Conservation (phyloP, 306 rosid genomes). For the Sindora glabra region DNA sequence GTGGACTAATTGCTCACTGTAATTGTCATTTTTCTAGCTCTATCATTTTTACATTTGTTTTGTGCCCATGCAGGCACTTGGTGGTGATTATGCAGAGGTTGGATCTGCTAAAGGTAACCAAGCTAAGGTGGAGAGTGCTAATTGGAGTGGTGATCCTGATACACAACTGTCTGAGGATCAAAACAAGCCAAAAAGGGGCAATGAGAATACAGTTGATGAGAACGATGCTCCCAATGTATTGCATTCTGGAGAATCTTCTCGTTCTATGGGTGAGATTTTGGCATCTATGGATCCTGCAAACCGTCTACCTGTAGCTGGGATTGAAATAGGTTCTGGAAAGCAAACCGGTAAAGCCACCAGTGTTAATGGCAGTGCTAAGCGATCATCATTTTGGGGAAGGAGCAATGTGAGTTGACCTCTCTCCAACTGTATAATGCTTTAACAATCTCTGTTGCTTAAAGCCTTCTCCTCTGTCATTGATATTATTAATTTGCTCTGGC, state of each 20-base stretch:
- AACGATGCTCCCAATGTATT: conserved; percentile 47
- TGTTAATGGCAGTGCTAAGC: conserved; percentile 48
- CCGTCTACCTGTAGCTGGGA: conserved; percentile 35
- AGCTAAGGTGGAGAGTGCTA: conserved; percentile 46
- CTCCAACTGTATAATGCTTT: too few species aligned
- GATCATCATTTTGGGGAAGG: conserved; percentile 95
- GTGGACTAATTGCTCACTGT: too few species aligned
- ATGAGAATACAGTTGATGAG: conserved; percentile 41
- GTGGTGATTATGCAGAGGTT: conserved; percentile 73
- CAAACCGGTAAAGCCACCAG: conserved; percentile 54
- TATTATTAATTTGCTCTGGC: too few species aligned
- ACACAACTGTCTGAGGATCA: conserved; percentile 46
- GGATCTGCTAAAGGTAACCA: conserved; percentile 73
- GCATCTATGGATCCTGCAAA: conserved; percentile 72
- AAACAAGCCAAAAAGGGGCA: conserved; percentile 45
- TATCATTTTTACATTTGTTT: conserved; percentile 2
- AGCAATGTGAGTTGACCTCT: conserved; percentile 72
- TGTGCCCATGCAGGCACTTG: conserved; percentile 50
- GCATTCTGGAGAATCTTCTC: conserved; percentile 59
- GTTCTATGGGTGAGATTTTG: conserved; percentile 88
- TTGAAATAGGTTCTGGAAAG: conserved; percentile 61
- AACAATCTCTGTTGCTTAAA: too few species aligned
- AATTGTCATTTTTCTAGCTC: too few species aligned
- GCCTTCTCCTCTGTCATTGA: conserved; percentile 6
- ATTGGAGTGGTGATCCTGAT: conserved; percentile 36